These are phyloP conservation scores for Kwoniella europaea DNA, from an alignment of 768 basidiomycete species.

Conservation along the genomic window DNA sequence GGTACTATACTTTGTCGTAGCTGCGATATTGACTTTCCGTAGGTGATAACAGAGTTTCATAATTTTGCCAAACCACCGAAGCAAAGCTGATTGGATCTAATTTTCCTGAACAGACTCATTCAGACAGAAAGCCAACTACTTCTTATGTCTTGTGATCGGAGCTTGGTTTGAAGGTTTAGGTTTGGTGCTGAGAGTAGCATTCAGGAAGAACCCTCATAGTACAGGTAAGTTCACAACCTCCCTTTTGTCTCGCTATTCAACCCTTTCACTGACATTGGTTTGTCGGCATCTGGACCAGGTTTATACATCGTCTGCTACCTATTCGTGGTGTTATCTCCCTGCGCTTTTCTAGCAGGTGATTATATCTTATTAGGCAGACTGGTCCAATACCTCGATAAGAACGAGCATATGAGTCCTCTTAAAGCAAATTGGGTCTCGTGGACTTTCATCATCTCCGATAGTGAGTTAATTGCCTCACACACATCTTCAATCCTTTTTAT, in stretches of 20 bases:
- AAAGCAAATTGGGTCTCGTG: constrained; percentile 46
- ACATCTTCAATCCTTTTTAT: too few species aligned
- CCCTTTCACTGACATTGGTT: background rate
- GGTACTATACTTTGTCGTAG: constrained; percentile 52
- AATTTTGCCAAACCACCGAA: background rate
- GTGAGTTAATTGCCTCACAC: constrained; percentile 25
- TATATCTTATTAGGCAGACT: constrained; percentile 56
- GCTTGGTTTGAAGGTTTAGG: constrained; percentile 54
- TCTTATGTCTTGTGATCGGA: constrained; percentile 55
- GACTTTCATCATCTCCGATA: constrained; percentile 55
- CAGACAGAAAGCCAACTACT: constrained; percentile 45
- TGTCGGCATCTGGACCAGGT: constrained; percentile 5
- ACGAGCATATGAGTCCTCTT: constrained; percentile 47
- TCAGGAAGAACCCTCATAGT: constrained; percentile 51
- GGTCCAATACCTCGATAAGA: constrained; percentile 45
- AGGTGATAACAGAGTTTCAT: constrained; percentile 12
- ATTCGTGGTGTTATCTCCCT: constrained; percentile 56
- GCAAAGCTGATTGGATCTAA: background rate
- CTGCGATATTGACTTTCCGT: constrained; percentile 49
- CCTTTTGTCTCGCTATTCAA: too few species aligned
- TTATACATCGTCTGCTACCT: constrained; percentile 55
- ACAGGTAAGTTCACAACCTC: constrained; percentile 1
- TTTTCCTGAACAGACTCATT: constrained; percentile 23
- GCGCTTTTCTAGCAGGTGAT: constrained; percentile 56
- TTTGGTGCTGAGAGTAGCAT: constrained; percentile 46